phyloP scores from a whole-genome alignment of 352 stramenopile species.

The Thalassiosira mediterranea region DNA sequence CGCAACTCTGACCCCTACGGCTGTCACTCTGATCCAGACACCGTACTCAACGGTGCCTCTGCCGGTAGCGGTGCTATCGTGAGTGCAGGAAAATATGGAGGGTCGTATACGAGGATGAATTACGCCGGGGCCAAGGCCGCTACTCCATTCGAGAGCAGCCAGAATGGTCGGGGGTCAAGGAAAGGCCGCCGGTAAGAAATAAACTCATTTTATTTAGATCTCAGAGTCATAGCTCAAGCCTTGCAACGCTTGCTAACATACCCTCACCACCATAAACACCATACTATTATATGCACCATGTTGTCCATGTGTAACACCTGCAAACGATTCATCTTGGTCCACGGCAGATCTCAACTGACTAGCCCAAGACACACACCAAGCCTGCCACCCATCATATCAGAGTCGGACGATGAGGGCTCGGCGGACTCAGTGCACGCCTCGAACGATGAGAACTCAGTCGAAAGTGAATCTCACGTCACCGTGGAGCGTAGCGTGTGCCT shows the following conservation, averaged over 20 bases:
- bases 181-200: constrained; percentile 7
- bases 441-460: too few species aligned
- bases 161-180: constrained; percentile 13
- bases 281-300: too few species aligned
- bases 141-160: constrained; percentile 18
- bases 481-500: too few species aligned
- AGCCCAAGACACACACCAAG: too few species aligned
- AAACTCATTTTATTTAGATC: not conserved
- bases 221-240: not conserved
- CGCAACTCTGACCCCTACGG: constrained; percentile 96
- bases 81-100: constrained; percentile 54
- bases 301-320: not conserved
- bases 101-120: constrained; percentile 39
- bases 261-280: too few species aligned
- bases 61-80: constrained; percentile 36
- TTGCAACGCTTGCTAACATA: not conserved
- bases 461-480: too few species aligned
- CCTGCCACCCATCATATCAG: too few species aligned
- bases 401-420: too few species aligned
- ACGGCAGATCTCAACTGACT: not conserved
- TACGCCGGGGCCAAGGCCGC: constrained; percentile 54
- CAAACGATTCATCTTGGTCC: not conserved
- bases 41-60: constrained; percentile 31
- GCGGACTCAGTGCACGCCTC: too few species aligned
- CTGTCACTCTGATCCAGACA: constrained; percentile 73